Conservation (phyloP, 495 filamentous ascomycete genomes). For the Beverwykella pulmonaria region DNA sequence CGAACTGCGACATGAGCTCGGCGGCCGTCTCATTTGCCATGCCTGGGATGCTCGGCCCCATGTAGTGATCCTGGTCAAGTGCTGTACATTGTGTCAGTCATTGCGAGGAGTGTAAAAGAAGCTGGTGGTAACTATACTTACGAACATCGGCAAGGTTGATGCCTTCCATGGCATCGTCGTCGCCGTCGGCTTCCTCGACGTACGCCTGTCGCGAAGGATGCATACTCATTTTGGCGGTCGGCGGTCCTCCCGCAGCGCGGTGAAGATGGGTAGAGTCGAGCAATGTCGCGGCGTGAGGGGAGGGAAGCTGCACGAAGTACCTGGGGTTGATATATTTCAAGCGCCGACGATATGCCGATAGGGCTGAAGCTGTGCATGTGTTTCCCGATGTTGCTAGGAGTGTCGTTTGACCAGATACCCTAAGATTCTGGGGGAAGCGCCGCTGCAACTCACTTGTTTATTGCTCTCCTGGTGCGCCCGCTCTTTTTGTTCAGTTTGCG, state of each 20-base stretch:
- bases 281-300: background rate
- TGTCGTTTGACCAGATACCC: background rate
- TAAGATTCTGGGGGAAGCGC: too few relatives aligned
- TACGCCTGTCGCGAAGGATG: slow-evolving; percentile 95
- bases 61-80: slow-evolving; percentile 81
- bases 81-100: slow-evolving; percentile 51
- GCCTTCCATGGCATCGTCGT: slow-evolving; percentile 62
- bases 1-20: slow-evolving; percentile 85
- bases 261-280: background rate
- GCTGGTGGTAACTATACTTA: slow-evolving; percentile 50
- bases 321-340: background rate
- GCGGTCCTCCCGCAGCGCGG: too few relatives aligned
- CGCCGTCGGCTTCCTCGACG: slow-evolving; percentile 71
- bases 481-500: too few relatives aligned
- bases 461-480: too few relatives aligned
- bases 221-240: slow-evolving; percentile 60
- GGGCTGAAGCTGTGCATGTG: slow-evolving; percentile 4
- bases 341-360: background rate
- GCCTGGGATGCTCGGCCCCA: slow-evolving; percentile 70
- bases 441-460: too few relatives aligned
- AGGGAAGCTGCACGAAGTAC: background rate
- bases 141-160: slow-evolving; percentile 80
- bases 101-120: background rate
- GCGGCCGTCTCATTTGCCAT: slow-evolving; percentile 87
- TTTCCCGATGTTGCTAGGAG: background rate